Base-by-base conservation (phyloP, 345 rosid species). In the Eucalyptus victrix region DNA sequence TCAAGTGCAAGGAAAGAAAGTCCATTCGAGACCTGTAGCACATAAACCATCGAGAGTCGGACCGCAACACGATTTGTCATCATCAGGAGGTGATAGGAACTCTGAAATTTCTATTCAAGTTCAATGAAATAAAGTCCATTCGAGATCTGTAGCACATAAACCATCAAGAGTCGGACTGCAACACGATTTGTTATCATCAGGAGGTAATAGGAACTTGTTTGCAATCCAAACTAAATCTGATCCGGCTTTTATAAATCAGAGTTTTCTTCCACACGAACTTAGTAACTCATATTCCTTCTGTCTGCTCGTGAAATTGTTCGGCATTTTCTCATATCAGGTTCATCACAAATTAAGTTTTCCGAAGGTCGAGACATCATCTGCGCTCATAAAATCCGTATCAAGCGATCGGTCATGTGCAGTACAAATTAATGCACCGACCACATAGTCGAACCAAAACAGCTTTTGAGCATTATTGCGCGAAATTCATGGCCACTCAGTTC, bases 241-340 rank as follows among this genome's bases (percentile, higher is more conserved):
- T 34, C 1, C 0, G 42, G 80, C 80, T 16, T 21, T 69, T 69
- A 9, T 17, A 17, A 32, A 0, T 17, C 40, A 9, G 80, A 37
- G 83, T 34, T 72, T 72, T 72, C 45, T 37, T 72, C 28, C 45
- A 1, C 45, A 10, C 15, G 45, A 37, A 42, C 83, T 72, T 21
- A 19, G 83, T 1, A 21, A 72, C 42, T 72, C 23, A 72, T 13
- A 37, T 72, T 19, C 28, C 26, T 72, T 72, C 45, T 37, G 28
- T 13, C 83, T 72, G 16, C 26, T 37, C 8, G 12, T 37, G 45
- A 72, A 72, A 72, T 72, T 2, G 45, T 5, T 72, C 8, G 15
- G 45, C 83, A 72, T 37, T 9, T 13, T 37, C 28, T 72, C 45
- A 12, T n/a, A 53, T 53, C 0, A 8, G 23, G 80, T 16, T 69